A percentile compares a stretch with the other conserved stretches of the same genome.
Evolutionary conservation across 768 basidiomycete genomes (phyloP).

Genomic region (Rhodotorula paludigena): DNA sequence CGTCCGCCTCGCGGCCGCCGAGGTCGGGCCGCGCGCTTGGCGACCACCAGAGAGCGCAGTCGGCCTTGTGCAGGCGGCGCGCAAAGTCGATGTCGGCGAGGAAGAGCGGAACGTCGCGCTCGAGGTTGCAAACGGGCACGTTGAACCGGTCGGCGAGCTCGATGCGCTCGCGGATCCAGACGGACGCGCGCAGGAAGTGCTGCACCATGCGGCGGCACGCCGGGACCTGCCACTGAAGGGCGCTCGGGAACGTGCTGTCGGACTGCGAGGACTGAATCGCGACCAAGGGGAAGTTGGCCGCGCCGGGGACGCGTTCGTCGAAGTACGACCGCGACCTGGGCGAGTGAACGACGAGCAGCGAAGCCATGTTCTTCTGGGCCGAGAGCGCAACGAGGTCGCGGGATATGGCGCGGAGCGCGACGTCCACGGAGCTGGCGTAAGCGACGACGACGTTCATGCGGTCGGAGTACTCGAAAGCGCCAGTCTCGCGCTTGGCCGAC

Average conservation of each 20-base stretch:
- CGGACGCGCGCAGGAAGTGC: conserved; percentile 70
- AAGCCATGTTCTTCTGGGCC: conserved; percentile 57
- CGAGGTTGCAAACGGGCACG: conserved; percentile 75
- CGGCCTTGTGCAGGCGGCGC: conserved; percentile 75
- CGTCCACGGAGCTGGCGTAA: conserved; percentile 72
- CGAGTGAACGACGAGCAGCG: conserved; percentile 77
- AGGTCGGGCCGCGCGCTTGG: conserved; percentile 80
- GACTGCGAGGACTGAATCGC: conserved; percentile 62
- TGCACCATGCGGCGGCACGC: conserved; percentile 76
- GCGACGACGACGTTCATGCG: conserved; percentile 52
- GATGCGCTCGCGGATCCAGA: conserved; percentile 73
- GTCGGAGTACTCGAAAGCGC: conserved; percentile 60
- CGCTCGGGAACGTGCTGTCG: conserved; percentile 64
- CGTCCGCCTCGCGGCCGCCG: conserved; percentile 86
- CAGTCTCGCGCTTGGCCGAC: conserved; percentile 51
- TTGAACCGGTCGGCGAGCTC: conserved; percentile 85
- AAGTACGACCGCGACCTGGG: conserved; percentile 77
- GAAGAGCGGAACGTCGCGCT: conserved; percentile 80
- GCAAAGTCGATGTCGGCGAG: conserved; percentile 88
- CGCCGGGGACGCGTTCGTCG: conserved; percentile 63
- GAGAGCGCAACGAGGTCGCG: conserved; percentile 75
- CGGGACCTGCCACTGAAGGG: conserved; percentile 82
- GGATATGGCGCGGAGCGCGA: conserved; percentile 79
- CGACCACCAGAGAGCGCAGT: conserved; percentile 96
- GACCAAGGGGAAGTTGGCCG: conserved; percentile 78